Percentiles rank a stretch among this genome's conserved stretches.
Evolutionary conservation across 169 alveolate genomes (phyloP).

Genomic region (Cryptosporidium sp.): DNA sequence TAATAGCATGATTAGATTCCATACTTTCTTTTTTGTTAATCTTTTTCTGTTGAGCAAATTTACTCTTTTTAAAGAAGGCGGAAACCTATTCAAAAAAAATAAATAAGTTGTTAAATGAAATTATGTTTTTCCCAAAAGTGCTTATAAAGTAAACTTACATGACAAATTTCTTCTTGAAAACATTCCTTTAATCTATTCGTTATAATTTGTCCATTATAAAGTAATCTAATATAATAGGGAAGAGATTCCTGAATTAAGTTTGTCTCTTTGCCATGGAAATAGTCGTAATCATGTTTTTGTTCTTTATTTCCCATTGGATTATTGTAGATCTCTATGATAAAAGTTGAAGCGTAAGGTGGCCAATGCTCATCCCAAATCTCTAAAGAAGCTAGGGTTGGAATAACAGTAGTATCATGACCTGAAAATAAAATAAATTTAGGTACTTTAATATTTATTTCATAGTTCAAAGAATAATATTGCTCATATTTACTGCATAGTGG

Average conservation of each 20-base stretch:
- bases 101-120: background rate
- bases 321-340: slow-evolving; percentile 52
- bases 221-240: slow-evolving; percentile 40
- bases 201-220: slow-evolving; percentile 60
- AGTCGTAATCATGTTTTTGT: background rate
- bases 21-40: background rate
- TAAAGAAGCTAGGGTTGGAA: slow-evolving; percentile 66
- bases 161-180: slow-evolving; percentile 32
- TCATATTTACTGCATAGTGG: slow-evolving; percentile 23
- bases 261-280: background rate
- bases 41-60: slow-evolving; percentile 45
- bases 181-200: slow-evolving; percentile 27
- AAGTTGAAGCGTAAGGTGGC: slow-evolving; percentile 75
- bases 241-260: background rate
- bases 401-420: slow-evolving; percentile 69
- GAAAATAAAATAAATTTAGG: slow-evolving; percentile 72
- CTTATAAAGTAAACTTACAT: slow-evolving; percentile 34
- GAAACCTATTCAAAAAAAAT: slow-evolving; percentile 16
- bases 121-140: background rate
- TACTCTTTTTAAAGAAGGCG: slow-evolving; percentile 30
- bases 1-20: background rate
- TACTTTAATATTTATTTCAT: background rate
- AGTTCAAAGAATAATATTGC: background rate
- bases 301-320: background rate
- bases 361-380: slow-evolving; percentile 65